These are phyloP conservation scores for Solanum paucissectum DNA, from an alignment of 257 asterid species.

Conservation along the genomic window DNA sequence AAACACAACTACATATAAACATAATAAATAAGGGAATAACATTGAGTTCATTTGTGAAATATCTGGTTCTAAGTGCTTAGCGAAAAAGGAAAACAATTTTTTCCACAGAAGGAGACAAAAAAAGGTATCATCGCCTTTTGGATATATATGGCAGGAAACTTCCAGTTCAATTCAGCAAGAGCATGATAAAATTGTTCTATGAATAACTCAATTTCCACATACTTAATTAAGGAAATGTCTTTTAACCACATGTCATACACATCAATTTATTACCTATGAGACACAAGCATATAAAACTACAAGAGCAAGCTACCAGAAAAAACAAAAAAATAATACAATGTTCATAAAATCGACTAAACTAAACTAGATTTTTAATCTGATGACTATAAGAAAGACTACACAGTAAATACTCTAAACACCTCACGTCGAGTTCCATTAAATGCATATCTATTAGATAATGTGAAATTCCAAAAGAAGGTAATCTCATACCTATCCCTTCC, in stretches of 20 bases:
- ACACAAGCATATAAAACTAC: neutral
- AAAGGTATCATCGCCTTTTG: neutral
- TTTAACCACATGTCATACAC: neutral
- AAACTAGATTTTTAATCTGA: neutral
- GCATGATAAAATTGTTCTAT: neutral
- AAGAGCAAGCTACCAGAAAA: neutral
- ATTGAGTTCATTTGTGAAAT: neutral
- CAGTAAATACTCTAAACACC: neutral
- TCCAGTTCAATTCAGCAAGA: neutral
- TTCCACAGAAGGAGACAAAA: neutral
- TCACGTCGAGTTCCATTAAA: neutral
- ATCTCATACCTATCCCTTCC: neutral
- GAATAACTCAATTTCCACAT: neutral
- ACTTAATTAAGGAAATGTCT: neutral
- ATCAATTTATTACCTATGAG: neutral
- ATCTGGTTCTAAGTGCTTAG: neutral
- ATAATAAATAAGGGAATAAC: neutral
- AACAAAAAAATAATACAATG: neutral
- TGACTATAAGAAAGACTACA: neutral
- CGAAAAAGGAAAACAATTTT: neutral
- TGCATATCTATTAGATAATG: neutral
- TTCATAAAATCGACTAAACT: neutral
- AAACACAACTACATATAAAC: neutral
- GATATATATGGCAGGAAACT: neutral
- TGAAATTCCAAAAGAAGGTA: neutral